Evolutionary conservation across 306 rosid genomes (phyloP).

Genomic region (Arachis stenosperma): DNA sequence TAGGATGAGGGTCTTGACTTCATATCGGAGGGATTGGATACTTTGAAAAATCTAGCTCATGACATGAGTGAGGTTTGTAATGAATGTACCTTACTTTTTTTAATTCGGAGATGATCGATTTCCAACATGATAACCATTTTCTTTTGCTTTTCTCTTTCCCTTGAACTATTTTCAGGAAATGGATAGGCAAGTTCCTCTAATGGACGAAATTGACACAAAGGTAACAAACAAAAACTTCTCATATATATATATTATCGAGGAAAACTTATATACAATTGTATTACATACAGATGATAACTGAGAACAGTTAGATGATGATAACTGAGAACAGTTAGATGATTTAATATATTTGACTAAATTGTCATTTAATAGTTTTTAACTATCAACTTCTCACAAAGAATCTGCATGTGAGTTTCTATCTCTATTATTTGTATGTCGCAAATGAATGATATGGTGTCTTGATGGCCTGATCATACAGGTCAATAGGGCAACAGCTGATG

Average conservation of each 20-base stretch:
- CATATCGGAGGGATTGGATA: conserved; percentile 90
- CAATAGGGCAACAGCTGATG: conserved; percentile 66
- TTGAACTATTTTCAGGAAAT: conserved; percentile 65
- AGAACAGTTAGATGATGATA: too few relatives aligned
- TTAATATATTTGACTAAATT: too few relatives aligned
- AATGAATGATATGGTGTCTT: conserved; percentile 26
- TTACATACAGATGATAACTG: too few relatives aligned
- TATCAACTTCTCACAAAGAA: too few relatives aligned
- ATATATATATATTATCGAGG: too few relatives aligned
- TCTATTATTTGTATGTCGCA: not conserved
- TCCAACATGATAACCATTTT: conserved; percentile 26
- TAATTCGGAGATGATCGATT: conserved; percentile 9
- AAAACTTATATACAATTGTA: too few relatives aligned
- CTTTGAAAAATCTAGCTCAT: conserved; percentile 69
- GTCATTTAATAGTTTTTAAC: too few relatives aligned
- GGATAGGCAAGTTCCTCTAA: conserved; percentile 84
- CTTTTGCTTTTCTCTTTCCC: conserved; percentile 23
- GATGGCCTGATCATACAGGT: conserved; percentile 54
- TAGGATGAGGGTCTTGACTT: conserved; percentile 90
- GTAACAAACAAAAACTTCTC: conserved; percentile 34
- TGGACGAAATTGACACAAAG: conserved; percentile 86
- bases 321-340: too few relatives aligned
- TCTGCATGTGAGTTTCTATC: too few relatives aligned
- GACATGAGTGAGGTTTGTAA: conserved; percentile 89
- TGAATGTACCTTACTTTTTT: conserved; percentile 28